A percentile compares a stretch with the other conserved stretches of the same genome.
phyloP scores from a whole-genome alignment of 768 basidiomycete species.

The Ramaria rubella region DNA sequence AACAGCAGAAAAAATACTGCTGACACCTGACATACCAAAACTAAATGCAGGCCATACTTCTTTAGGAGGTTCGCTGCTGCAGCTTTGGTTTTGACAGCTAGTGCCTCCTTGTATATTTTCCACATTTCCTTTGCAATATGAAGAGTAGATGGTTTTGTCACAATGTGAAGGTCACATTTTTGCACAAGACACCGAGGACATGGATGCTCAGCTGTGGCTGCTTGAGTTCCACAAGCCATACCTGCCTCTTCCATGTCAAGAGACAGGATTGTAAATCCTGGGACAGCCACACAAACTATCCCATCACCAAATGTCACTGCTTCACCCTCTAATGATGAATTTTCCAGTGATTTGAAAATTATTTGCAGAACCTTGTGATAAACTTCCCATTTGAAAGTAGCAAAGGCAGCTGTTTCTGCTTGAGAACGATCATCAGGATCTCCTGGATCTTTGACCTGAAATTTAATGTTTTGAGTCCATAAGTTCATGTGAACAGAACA shows the following conservation, averaged over 20 bases:
- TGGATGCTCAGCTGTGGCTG: slow-evolving; percentile 23
- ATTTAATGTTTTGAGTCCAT: background rate
- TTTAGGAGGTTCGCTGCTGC: slow-evolving; percentile 19
- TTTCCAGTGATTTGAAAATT: slow-evolving; percentile 18
- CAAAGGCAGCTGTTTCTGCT: slow-evolving; percentile 19
- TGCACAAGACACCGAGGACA: slow-evolving; percentile 27
- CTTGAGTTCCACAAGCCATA: slow-evolving; percentile 21
- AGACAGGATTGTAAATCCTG: slow-evolving; percentile 24
- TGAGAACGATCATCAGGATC: slow-evolving; percentile 18
- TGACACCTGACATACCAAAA: no score
- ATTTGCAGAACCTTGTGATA: slow-evolving; percentile 23
- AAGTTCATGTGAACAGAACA: background rate
- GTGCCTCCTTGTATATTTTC: slow-evolving; percentile 15
- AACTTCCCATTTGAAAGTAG: no score
- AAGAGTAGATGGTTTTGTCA: slow-evolving; percentile 12
- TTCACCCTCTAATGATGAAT: slow-evolving; percentile 20
- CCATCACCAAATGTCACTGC: slow-evolving; percentile 21
- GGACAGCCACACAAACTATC: slow-evolving; percentile 19
- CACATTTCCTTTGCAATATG: slow-evolving; percentile 19
- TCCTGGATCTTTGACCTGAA: slow-evolving; percentile 22
- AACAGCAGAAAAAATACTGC: background rate
- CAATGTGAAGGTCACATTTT: slow-evolving; percentile 16
- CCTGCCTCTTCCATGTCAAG: slow-evolving; percentile 28
- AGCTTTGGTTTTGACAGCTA: slow-evolving; percentile 10
- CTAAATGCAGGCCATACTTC: slow-evolving; percentile 20